Evolutionary conservation across 2,329 filamentous ascomycete genomes (phyloP).

Genomic region (Colletotrichum sp.): DNA sequence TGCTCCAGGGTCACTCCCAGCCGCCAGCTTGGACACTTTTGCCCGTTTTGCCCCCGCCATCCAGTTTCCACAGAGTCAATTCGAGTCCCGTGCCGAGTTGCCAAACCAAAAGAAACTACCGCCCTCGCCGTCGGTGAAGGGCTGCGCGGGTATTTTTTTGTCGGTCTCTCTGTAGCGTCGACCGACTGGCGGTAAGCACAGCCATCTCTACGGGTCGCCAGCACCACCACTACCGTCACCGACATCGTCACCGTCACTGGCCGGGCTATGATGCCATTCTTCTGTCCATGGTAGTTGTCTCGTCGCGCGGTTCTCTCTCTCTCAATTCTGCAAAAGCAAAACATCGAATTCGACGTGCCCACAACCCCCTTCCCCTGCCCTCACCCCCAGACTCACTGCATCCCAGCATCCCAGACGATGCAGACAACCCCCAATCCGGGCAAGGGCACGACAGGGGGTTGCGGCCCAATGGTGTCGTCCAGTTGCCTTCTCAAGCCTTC

Average conservation of each 20-base stretch:
- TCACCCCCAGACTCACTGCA: background rate
- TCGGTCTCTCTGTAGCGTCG: background rate
- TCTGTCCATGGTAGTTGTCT: background rate
- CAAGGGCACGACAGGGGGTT: conserved; percentile 27
- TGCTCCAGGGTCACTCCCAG: background rate
- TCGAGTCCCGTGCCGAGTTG: background rate
- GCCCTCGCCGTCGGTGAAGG: background rate
- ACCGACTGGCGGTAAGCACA: conserved; percentile 5
- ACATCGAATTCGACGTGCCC: background rate
- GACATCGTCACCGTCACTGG: background rate
- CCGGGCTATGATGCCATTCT: background rate
- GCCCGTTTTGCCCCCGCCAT: background rate
- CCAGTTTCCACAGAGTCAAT: background rate
- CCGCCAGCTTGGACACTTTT: background rate
- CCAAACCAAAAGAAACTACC: conserved; percentile 10
- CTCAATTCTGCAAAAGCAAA: background rate
- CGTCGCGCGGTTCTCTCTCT: background rate
- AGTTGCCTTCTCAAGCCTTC: background rate
- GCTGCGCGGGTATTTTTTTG: background rate
- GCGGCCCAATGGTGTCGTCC: conserved; percentile 38
- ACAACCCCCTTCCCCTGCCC: background rate
- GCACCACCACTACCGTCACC: background rate
- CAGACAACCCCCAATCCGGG: conserved; percentile 16
- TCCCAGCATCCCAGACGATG: conserved; percentile 8
- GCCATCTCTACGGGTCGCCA: background rate